These are phyloP conservation scores for Phlebiopsis gigantea DNA, from an alignment of 768 basidiomycete species.

Conservation along the genomic window DNA sequence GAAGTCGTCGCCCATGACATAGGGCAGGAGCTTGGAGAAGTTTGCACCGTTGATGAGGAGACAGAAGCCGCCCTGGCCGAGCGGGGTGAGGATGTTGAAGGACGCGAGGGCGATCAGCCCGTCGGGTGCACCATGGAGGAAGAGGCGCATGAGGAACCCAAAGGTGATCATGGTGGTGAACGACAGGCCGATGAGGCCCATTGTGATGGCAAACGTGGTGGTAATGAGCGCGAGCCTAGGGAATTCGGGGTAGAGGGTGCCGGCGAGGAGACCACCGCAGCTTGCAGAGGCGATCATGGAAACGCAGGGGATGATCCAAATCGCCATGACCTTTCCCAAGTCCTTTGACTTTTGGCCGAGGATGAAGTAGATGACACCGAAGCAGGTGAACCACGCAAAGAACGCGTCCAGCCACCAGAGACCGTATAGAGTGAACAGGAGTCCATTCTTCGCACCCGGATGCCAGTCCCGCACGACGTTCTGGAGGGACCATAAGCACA, in stretches of 20 bases:
- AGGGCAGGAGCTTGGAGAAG: constrained; percentile 30
- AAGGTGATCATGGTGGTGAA: constrained; percentile 46
- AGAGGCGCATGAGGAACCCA: constrained; percentile 39
- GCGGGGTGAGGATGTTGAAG: constrained; percentile 47
- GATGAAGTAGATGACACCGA: constrained; percentile 48
- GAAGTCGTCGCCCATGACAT: constrained; percentile 25
- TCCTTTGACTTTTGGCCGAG: constrained; percentile 37
- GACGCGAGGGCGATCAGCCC: constrained; percentile 34
- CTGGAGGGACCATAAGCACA: constrained; percentile 9
- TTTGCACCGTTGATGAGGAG: constrained; percentile 36
- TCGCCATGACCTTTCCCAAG: constrained; percentile 33
- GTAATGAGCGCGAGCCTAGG: constrained; percentile 36
- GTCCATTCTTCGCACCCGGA: constrained; percentile 23
- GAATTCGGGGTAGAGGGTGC: constrained; percentile 31
- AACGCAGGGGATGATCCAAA: constrained; percentile 49
- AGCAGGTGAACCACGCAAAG: constrained; percentile 35
- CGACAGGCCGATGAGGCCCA: constrained; percentile 40
- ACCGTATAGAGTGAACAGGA: constrained; percentile 39
- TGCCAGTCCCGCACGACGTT: constrained; percentile 31
- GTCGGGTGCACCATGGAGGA: constrained; percentile 37
- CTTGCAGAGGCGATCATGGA: constrained; percentile 50
- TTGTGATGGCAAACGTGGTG: constrained; percentile 37
- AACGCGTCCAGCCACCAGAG: constrained; percentile 47
- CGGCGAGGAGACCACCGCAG: constrained; percentile 40
- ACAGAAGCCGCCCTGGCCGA: constrained; percentile 47